These are phyloP conservation scores for Penicillium sp. DNA, from an alignment of 2,329 filamentous ascomycete genomes.

Conservation along the genomic window DNA sequence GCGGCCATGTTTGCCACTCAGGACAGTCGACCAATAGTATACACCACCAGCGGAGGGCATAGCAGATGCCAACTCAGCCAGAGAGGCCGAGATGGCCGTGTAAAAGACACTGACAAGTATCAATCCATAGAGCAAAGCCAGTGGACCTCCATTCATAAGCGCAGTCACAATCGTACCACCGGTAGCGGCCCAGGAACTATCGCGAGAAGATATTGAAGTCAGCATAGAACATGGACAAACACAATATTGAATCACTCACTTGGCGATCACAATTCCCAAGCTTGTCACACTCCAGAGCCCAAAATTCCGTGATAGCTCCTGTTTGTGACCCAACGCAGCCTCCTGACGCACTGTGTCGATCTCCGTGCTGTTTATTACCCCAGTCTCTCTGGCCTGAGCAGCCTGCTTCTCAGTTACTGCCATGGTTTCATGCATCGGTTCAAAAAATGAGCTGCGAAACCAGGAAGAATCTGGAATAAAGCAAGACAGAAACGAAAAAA, in stretches of 20 bases:
- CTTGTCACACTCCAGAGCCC: slow-evolving; percentile 60
- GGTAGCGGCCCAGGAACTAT: slow-evolving; percentile 65
- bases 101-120: slow-evolving; percentile 53
- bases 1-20: slow-evolving; percentile 53
- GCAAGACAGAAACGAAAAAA: not conserved
- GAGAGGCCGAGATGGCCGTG: slow-evolving; percentile 57
- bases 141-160: slow-evolving; percentile 63
- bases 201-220: not conserved
- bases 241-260: slow-evolving; percentile 21
- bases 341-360: slow-evolving; percentile 33
- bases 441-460: not conserved
- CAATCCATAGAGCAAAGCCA: slow-evolving; percentile 65
- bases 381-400: not conserved
- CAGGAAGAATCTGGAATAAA: not conserved
- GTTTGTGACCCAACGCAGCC: slow-evolving; percentile 55
- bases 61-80: slow-evolving; percentile 61
- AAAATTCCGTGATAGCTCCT: slow-evolving; percentile 64
- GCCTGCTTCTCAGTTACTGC: not conserved
- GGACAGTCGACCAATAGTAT: slow-evolving; percentile 63
- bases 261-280: slow-evolving; percentile 59
- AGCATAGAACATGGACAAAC: not conserved
- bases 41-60: slow-evolving; percentile 60
- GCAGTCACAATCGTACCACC: slow-evolving; percentile 60
- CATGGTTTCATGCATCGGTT: not conserved
- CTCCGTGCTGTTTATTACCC: not conserved